phyloP scores from a whole-genome alignment of 169 alveolate genomes.

The Cryptosporidium ubiquitum region DNA sequence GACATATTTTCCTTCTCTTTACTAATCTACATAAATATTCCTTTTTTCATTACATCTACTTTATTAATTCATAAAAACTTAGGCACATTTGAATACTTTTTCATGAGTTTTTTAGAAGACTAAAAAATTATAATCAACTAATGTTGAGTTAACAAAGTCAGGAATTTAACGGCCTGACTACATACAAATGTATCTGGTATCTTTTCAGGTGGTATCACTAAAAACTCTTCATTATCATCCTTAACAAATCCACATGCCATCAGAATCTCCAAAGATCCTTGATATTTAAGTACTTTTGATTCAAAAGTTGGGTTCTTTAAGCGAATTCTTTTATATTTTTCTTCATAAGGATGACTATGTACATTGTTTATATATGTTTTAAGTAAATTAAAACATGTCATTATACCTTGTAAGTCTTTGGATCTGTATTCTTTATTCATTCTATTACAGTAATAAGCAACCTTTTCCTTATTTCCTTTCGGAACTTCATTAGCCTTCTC shows the following conservation, averaged over 20 bases:
- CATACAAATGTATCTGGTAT: constrained; percentile 80
- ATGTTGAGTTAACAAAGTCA: constrained; percentile 24
- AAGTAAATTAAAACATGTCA: constrained; percentile 75
- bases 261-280: constrained; percentile 78
- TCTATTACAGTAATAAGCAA: constrained; percentile 78
- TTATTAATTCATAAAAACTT: too few species aligned
- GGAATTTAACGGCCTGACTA: constrained; percentile 78
- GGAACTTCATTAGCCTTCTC: constrained; percentile 27
- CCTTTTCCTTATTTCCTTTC: constrained; percentile 69
- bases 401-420: constrained; percentile 71
- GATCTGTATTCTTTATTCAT: constrained; percentile 75
- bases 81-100: too few species aligned
- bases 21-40: too few species aligned
- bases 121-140: neutral
- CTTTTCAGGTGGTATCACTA: constrained; percentile 74
- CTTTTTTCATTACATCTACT: neutral
- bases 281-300: constrained; percentile 77
- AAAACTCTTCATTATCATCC: constrained; percentile 75
- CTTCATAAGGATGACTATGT: constrained; percentile 77
- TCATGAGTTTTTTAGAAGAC: neutral
- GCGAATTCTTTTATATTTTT: constrained; percentile 78
- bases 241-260: constrained; percentile 80
- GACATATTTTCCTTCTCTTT: neutral
- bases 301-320: constrained; percentile 79
- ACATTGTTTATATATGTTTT: constrained; percentile 77